These are phyloP conservation scores for Boletus vermiculosoides DNA, from an alignment of 768 basidiomycete species.

Conservation along the genomic window DNA sequence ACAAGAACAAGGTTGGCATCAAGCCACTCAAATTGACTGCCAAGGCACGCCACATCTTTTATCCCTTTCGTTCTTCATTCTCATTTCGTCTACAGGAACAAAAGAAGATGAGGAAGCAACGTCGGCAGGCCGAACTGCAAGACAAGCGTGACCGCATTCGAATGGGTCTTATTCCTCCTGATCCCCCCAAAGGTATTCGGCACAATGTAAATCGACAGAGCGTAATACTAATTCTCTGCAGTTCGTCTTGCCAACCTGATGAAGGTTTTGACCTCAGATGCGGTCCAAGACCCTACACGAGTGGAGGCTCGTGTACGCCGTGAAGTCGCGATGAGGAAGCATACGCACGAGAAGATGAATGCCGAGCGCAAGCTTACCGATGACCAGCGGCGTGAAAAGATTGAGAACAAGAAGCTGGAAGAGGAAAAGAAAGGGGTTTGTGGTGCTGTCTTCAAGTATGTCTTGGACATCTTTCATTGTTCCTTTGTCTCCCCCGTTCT, in stretches of 20 bases:
- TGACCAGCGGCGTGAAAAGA: conserved; percentile 85
- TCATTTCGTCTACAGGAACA: conserved; percentile 54
- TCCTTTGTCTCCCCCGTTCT: not conserved
- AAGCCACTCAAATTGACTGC: conserved; percentile 92
- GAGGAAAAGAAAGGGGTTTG: conserved; percentile 83
- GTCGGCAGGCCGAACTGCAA: conserved; percentile 83
- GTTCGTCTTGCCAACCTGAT: conserved; percentile 95
- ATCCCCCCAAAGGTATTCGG: conserved; percentile 83
- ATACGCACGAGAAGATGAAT: conserved; percentile 92
- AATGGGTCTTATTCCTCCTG: conserved; percentile 95
- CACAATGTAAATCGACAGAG: too few species aligned
- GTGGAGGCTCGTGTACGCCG: conserved; percentile 93
- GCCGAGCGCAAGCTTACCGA: conserved; percentile 87
- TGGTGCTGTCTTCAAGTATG: conserved; percentile 90
- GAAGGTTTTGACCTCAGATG: conserved; percentile 96
- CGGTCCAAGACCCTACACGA: conserved; percentile 95
- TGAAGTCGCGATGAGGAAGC: conserved; percentile 88
- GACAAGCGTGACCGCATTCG: conserved; percentile 93
- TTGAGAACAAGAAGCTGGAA: conserved; percentile 79
- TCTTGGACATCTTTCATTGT: conserved; percentile 16
- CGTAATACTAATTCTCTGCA: conserved; percentile 27
- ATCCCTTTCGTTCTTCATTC: not conserved
- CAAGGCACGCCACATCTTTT: conserved; percentile 47
- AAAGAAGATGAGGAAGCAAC: conserved; percentile 95
- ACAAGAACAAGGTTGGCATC: conserved; percentile 73